Evolutionary conservation across 1,139 yeast genomes (phyloP).

Genomic region (Kazachstania sp.): DNA sequence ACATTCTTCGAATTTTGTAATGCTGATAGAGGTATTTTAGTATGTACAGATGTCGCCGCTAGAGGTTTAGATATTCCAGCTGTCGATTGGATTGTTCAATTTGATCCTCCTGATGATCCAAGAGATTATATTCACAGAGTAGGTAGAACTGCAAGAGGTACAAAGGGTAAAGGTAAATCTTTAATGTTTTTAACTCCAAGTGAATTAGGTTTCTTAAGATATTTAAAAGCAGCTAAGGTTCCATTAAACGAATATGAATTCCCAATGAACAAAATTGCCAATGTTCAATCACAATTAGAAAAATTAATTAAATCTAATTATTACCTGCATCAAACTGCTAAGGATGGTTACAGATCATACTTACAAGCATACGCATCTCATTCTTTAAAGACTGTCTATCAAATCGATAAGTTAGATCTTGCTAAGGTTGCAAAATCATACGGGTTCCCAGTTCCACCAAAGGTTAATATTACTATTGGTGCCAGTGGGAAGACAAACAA

Average conservation of each 20-base stretch:
- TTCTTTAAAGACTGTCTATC: constrained; percentile 90
- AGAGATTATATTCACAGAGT: constrained; percentile 96
- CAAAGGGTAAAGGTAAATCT: constrained; percentile 84
- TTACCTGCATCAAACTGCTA: constrained; percentile 91
- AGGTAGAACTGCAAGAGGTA: constrained; percentile 97
- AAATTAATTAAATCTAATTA: constrained; percentile 86
- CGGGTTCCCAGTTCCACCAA: constrained; percentile 94
- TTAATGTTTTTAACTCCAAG: constrained; percentile 90
- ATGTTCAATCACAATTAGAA: constrained; percentile 87
- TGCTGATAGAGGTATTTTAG: constrained; percentile 84
- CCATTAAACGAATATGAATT: constrained; percentile 96
- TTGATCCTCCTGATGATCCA: constrained; percentile 99
- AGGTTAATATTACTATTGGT: constrained; percentile 92
- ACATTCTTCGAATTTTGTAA: constrained; percentile 97
- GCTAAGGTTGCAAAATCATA: constrained; percentile 92
- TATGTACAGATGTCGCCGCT: constrained; percentile 97
- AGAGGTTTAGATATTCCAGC: constrained; percentile 96
- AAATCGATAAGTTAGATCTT: constrained; percentile 86
- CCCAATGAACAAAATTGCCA: constrained; percentile 87
- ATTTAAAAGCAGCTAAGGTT: constrained; percentile 92
- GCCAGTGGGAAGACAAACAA: constrained; percentile 62
- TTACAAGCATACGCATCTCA: constrained; percentile 96
- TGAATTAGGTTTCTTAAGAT: constrained; percentile 89
- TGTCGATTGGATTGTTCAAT: constrained; percentile 96
- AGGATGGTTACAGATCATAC: constrained; percentile 94